Evolutionary conservation across 108 stramenopile species (phyloP), one percentile per base, ranked within the genome.

Genomic region (Fragilariopsis cylindrus): DNA sequence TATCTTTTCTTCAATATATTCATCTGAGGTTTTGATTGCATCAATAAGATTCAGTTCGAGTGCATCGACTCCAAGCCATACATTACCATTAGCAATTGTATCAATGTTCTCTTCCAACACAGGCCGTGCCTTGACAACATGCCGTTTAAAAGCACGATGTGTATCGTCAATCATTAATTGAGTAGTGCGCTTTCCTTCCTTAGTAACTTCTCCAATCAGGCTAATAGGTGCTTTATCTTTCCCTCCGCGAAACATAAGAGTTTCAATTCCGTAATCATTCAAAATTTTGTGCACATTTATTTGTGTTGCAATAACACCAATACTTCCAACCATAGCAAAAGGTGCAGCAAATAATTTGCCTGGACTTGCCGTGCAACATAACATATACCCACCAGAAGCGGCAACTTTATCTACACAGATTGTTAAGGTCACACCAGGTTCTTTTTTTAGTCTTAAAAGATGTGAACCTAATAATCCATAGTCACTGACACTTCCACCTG

Each of bases 311-410:
- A 92, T 72, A 4, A 94, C 93, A 45, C 93, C 93, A 58, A 94
- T 94, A 49, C 77, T 79, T 12, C 93, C 93, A 12, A 94, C 65
- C 44, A 92, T 75, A n/a, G 88, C 87, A 76, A 94, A 94, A 5
- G 93, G 93, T 41, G 93, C 85, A 15, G 90, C 90, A 57, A 77
- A 87, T 7, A 94, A 70, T 54, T 81, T 72, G 7, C 90, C 90
- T 0, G 92, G 92, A 71, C 83, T 82, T 11, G 85, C 69, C 58
- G 86, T 79, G 55, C 89, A 90, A 41, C 90, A 90, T 75, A 92
- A 85, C 90, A 94, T 90, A 81, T 94, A 94, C 7, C 92, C 92
- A 21, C 92, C 92, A 15, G 80, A 79, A 13, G 88, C 85, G 13
- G 78, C 84, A 9, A 76, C 75, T 18, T 85, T 84, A 68, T 94